Conservation (phyloP, 768 basidiomycete species). For the Lentinula lateritia region DNA sequence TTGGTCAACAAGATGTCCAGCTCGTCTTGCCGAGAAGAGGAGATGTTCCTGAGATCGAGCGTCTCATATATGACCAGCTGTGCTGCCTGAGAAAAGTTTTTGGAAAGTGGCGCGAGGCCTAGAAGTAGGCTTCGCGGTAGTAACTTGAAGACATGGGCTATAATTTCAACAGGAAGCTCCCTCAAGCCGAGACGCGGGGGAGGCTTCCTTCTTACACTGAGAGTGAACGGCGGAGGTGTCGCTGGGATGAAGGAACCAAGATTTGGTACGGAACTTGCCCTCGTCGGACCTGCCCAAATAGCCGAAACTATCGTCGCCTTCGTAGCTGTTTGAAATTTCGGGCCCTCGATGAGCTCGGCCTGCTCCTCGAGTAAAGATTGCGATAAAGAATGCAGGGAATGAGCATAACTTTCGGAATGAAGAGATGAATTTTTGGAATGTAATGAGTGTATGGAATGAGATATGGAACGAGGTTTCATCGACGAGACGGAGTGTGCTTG, state of each 20-base stretch:
- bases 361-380: constrained; percentile 4
- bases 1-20: constrained; percentile 32
- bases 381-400: neutral
- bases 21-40: constrained; percentile 23
- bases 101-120: constrained; percentile 25
- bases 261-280: constrained; percentile 1
- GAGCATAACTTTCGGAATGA: neutral
- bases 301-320: neutral
- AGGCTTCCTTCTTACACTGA: neutral
- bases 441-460: neutral
- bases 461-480: neutral
- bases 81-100: constrained; percentile 26
- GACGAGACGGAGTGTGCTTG: neutral
- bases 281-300: constrained; percentile 1
- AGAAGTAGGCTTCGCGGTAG: constrained; percentile 26
- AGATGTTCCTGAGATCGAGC: constrained; percentile 28
- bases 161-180: constrained; percentile 28
- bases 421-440: neutral
- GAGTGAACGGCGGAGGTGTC: neutral
- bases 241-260: neutral
- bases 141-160: constrained; percentile 26
- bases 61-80: constrained; percentile 25
- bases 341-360: neutral
- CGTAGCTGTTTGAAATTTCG: neutral
- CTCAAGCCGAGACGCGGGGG: constrained; percentile 2